These are phyloP conservation scores for Sporothrix humicola DNA, from an alignment of 2,329 filamentous ascomycete genomes.

Conservation along the genomic window DNA sequence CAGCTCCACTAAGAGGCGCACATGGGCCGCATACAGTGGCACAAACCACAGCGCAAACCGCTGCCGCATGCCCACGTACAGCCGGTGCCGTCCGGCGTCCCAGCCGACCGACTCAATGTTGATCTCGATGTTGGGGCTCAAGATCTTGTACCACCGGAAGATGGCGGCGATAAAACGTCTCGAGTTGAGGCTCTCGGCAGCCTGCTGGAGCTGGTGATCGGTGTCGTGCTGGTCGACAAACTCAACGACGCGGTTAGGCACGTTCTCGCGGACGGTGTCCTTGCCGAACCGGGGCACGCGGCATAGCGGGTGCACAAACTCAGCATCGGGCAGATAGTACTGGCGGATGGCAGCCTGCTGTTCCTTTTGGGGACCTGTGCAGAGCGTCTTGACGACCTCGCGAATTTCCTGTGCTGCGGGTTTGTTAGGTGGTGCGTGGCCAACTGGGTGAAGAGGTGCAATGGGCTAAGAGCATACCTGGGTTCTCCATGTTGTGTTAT, in stretches of 20 bases:
- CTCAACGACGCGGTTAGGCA: neutral
- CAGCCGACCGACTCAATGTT: conserved; percentile 70
- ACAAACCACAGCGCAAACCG: conserved; percentile 78
- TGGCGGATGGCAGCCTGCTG: conserved; percentile 33
- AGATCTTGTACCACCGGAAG: conserved; percentile 83
- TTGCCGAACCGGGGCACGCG: conserved; percentile 58
- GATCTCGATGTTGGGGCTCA: conserved; percentile 75
- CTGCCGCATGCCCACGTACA: conserved; percentile 77
- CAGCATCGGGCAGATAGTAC: conserved; percentile 35
- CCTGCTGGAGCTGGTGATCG: neutral
- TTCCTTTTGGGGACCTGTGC: conserved; percentile 30
- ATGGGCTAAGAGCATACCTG: conserved; percentile 25
- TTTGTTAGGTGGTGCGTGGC: neutral
- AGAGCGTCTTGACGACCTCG: conserved; percentile 33
- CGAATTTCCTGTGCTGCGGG: conserved; percentile 33
- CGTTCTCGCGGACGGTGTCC: neutral
- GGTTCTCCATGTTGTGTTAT: conserved; percentile 35
- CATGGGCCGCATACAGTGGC: conserved; percentile 73
- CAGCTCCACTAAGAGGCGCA: conserved; percentile 71
- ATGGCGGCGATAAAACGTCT: conserved; percentile 70
- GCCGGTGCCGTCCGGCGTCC: conserved; percentile 66
- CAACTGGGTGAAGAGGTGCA: neutral
- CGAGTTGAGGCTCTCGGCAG: conserved; percentile 56
- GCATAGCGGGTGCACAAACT: conserved; percentile 37
- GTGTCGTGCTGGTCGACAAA: conserved; percentile 2